Percentiles rank a stretch among this genome's conserved stretches.
Evolutionary conservation across 306 rosid species (phyloP).

Genomic region (Rosa rugosa): DNA sequence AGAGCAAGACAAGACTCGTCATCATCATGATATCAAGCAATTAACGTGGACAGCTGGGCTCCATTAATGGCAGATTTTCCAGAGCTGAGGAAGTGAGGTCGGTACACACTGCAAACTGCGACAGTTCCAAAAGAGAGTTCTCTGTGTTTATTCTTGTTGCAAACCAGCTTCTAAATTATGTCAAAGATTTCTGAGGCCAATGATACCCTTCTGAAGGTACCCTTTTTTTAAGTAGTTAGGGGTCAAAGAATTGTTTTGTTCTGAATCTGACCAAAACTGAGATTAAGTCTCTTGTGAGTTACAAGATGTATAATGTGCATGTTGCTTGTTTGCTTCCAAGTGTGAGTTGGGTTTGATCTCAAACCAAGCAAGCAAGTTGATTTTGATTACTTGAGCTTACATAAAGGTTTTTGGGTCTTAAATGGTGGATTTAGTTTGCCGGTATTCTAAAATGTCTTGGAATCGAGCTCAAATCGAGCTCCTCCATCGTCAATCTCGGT

Average conservation of each 20-base stretch:
- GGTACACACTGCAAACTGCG: constrained; percentile 61
- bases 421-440: constrained; percentile 34
- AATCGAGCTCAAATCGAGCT: constrained; percentile 41
- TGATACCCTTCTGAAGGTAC: not conserved
- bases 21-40: constrained; percentile 7
- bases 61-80: constrained; percentile 38
- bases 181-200: not conserved
- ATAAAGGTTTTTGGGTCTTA: constrained; percentile 26
- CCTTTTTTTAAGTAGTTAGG: not conserved
- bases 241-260: not conserved
- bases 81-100: constrained; percentile 59
- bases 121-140: constrained; percentile 37
- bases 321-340: constrained; percentile 41
- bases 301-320: constrained; percentile 36
- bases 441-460: constrained; percentile 54
- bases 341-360: constrained; percentile 50
- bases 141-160: constrained; percentile 20
- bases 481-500: constrained; percentile 37
- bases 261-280: constrained; percentile 14
- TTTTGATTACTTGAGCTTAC: constrained; percentile 19
- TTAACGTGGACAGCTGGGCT: constrained; percentile 27
- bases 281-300: constrained; percentile 34
- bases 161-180: constrained; percentile 15
- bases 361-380: constrained; percentile 33
- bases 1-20: constrained; percentile 15